Evolutionary conservation across 2,329 filamentous ascomycete genomes (phyloP).

Genomic region (Podosphaera leucotricha): DNA sequence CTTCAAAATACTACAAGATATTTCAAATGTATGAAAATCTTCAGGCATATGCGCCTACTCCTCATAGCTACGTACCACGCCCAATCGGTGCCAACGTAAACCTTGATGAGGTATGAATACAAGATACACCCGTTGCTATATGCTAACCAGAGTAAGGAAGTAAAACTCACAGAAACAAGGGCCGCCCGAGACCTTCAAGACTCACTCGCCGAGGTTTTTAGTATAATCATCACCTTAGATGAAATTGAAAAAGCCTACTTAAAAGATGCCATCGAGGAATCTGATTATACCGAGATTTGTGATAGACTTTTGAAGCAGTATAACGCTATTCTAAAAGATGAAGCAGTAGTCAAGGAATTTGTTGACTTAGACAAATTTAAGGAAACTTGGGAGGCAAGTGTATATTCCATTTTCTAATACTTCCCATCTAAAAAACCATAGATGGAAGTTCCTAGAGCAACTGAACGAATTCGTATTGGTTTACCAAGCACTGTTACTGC

Average conservation of each 20-base stretch:
- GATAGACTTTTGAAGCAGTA: constrained; percentile 87
- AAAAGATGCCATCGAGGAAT: constrained; percentile 78
- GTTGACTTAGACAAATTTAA: constrained; percentile 80
- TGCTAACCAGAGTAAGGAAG: constrained; percentile 35
- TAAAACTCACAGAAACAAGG: constrained; percentile 68
- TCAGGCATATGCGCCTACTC: constrained; percentile 17
- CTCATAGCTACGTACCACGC: constrained; percentile 61
- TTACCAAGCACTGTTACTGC: constrained; percentile 60
- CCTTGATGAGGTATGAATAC: constrained; percentile 51
- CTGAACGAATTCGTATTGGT: constrained; percentile 75
- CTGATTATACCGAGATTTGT: constrained; percentile 91
- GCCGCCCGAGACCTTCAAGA: constrained; percentile 86
- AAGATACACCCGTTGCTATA: not conserved
- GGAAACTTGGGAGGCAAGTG: constrained; percentile 63
- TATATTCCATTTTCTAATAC: not conserved
- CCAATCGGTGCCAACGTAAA: constrained; percentile 74
- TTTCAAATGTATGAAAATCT: constrained; percentile 14
- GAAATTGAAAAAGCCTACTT: constrained; percentile 92
- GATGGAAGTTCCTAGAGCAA: constrained; percentile 87
- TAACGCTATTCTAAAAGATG: constrained; percentile 77
- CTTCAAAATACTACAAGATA: not conserved
- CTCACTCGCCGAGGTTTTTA: constrained; percentile 90
- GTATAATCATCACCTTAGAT: constrained; percentile 87
- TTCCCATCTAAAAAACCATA: constrained; percentile 17
- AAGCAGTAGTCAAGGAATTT: constrained; percentile 74